Percentiles rank a stretch among this genome's conserved stretches.
Evolutionary conservation across 2,329 filamentous ascomycete genomes (phyloP).

Genomic region (Orbilia ellipsospora): DNA sequence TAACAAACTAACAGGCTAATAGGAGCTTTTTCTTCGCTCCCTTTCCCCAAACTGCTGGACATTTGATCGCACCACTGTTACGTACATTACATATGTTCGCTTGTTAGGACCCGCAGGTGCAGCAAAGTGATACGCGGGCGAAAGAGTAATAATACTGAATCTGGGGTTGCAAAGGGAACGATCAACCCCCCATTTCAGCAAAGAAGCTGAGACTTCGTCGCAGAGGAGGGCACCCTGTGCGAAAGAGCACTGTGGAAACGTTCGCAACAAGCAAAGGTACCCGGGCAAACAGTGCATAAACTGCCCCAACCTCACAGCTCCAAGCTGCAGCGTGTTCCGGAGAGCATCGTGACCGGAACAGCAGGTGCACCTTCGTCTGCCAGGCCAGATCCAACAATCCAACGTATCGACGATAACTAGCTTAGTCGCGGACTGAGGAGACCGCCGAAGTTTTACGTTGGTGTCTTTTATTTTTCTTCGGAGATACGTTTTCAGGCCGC

Average conservation of each 20-base stretch:
- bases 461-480: neutral
- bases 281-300: slow-evolving; percentile 51
- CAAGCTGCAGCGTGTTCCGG: slow-evolving; percentile 52
- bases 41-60: slow-evolving; percentile 14
- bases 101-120: slow-evolving; percentile 49
- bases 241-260: slow-evolving; percentile 21
- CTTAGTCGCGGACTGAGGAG: neutral
- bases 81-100: slow-evolving; percentile 43
- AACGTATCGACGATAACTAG: slow-evolving; percentile 1
- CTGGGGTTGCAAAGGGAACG: slow-evolving; percentile 54
- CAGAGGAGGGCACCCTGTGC: slow-evolving; percentile 2
- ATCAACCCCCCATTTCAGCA: slow-evolving; percentile 28
- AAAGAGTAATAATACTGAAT: slow-evolving; percentile 28
- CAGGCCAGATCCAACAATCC: slow-evolving; percentile 55
- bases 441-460: slow-evolving; percentile 17
- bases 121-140: slow-evolving; percentile 22
- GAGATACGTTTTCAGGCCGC: slow-evolving; percentile 43
- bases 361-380: slow-evolving; percentile 55
- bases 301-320: slow-evolving; percentile 52
- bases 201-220: slow-evolving; percentile 24
- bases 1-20: slow-evolving; percentile 55
- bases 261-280: slow-evolving; percentile 31
- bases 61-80: slow-evolving; percentile 54
- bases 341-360: slow-evolving; percentile 55
- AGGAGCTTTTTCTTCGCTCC: slow-evolving; percentile 47